Evolutionary conservation across 106 monocot species (phyloP), one percentile per base, ranked within the genome.

Genomic region (Dendrobium catenatum): DNA sequence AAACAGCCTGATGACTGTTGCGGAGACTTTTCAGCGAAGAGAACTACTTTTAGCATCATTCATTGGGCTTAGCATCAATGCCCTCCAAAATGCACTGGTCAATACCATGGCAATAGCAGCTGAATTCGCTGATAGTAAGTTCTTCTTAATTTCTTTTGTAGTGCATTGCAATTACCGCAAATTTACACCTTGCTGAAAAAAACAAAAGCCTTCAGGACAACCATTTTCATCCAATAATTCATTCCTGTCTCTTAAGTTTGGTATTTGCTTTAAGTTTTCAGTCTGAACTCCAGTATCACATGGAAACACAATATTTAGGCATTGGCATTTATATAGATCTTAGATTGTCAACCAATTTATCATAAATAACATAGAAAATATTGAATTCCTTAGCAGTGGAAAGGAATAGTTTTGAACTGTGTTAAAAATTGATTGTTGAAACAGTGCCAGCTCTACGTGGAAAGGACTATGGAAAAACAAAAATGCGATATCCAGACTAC

Each of bases 381-480:
- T 4, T 72, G 16, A 72, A 24, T 70, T 61, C 22, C 22, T 5
- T 61, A 22, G 61, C 22, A 22, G 8, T 61, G 61, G n/a, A 51
- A 64, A 7, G 72, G 27, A 72, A 11, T 37, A 37, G 27, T 37
- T 72, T 13, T 33, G 72, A 72, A 40, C 29, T 27, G 33, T 13
- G 72, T 46, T 27, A 78, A 61, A 68, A 4, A 75, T 77, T 42
- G 20, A 5, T 75, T 33, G 3, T 67, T 33, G 54, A 64, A 82
- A 2, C 85, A 99, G 98, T 99, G 98, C 98, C 98, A 72, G 98
- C 98, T 54, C 87, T 98, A 18, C 88, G 95, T 77, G 98, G 98
- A 68, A 98, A 98, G 85, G 95, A 98, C 80, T 98, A 98, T 87
- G 98, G 98, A 41, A 99, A 99, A 86, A 81, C 95, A 82, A 99